Conservation (phyloP, 257 asterid species). For the Solanum bulbocastanum region DNA sequence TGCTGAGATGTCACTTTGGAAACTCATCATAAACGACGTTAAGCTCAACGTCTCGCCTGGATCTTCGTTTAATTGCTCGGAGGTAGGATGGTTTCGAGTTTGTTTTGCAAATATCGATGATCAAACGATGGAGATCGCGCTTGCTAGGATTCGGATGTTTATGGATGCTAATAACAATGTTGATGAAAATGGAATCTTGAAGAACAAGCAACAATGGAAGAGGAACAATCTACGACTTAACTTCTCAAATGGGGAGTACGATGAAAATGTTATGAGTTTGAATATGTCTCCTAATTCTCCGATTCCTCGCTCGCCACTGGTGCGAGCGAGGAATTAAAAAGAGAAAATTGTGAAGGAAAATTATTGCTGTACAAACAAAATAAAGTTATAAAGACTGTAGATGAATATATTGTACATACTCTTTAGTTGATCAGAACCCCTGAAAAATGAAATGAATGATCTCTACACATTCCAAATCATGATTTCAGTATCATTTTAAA, state of each 20-base stretch:
- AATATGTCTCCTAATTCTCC: conserved; percentile 30
- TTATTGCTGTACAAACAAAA: not conserved
- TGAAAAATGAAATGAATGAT: too few species aligned
- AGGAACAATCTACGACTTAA: conserved; percentile 26
- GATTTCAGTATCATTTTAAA: not conserved
- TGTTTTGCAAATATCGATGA: conserved; percentile 79
- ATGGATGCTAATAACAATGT: conserved; percentile 1
- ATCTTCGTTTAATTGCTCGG: conserved; percentile 54
- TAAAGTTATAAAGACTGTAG: not conserved
- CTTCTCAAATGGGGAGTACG: conserved; percentile 10
- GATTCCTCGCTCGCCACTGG: conserved; percentile 30
- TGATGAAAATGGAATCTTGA: not conserved
- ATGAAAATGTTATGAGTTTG: conserved; percentile 12
- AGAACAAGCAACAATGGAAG: conserved; percentile 8
- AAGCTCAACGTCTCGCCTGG: conserved; percentile 84
- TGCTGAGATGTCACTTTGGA: conserved; percentile 54
- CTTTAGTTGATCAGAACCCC: not conserved
- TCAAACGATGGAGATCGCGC: conserved; percentile 39
- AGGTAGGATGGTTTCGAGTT: conserved; percentile 84
- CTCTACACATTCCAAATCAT: not conserved
- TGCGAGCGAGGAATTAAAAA: conserved; percentile 10
- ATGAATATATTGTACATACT: not conserved
- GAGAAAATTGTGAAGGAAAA: not conserved
- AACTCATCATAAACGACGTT: conserved; percentile 32
- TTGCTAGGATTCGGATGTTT: conserved; percentile 37